Conservation (phyloP, 106 monocot species). For the Agapanthus africanus region DNA sequence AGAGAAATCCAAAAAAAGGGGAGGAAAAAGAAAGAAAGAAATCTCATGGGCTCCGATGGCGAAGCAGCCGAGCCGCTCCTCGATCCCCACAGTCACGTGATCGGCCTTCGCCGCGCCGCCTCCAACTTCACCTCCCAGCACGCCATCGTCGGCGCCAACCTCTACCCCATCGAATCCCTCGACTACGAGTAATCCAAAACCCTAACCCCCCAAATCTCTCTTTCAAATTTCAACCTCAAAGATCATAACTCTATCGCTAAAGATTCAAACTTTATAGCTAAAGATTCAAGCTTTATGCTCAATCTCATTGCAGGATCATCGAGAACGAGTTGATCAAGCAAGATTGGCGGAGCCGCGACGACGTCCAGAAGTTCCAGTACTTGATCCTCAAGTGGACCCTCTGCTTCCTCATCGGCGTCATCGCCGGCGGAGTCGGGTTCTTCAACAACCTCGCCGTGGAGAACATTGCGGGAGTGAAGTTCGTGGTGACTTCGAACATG, state of each 20-base stretch:
- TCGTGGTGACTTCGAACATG: conserved; percentile 57
- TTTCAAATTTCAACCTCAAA: too few relatives aligned
- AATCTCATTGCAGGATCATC: conserved; percentile 24
- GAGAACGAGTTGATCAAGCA: conserved; percentile 83
- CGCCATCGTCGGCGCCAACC: conserved; percentile 75
- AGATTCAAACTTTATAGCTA: neutral
- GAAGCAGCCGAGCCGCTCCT: conserved; percentile 5
- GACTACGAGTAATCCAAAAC: conserved; percentile 98
- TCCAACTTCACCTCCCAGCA: conserved; percentile 65
- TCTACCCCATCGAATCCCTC: conserved; percentile 85
- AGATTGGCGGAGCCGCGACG: conserved; percentile 62
- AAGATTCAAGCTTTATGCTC: neutral
- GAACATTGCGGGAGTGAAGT: conserved; percentile 78
- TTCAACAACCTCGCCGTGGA: conserved; percentile 84
- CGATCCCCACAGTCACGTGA: neutral
- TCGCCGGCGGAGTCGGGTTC: conserved; percentile 48
- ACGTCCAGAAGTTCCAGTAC: conserved; percentile 40
- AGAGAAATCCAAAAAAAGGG: too few relatives aligned
- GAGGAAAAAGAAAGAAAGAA: too few relatives aligned
- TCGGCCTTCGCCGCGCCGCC: conserved; percentile 33
- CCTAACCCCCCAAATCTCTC: too few relatives aligned
- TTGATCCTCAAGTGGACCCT: conserved; percentile 79
- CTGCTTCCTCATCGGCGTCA: conserved; percentile 55
- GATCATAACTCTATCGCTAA: too few relatives aligned
- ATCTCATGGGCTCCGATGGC: neutral